These are phyloP conservation scores for Liquidambar formosana DNA, from an alignment of 164 flowering plant species.

Conservation along the genomic window DNA sequence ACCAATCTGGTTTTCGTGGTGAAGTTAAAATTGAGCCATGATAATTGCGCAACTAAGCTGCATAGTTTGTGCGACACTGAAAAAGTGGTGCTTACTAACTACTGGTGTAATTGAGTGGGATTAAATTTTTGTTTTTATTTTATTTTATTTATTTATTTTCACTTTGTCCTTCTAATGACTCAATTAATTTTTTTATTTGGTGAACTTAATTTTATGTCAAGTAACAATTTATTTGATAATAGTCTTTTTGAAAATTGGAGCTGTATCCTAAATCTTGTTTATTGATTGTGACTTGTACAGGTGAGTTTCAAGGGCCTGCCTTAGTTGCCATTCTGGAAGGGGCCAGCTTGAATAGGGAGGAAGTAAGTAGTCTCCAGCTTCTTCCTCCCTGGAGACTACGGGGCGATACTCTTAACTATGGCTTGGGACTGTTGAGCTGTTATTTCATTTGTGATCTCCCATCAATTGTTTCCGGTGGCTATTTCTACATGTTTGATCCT, in stretches of 20 bases:
- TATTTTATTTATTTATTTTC: neutral
- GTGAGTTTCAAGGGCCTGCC: conserved; percentile 97
- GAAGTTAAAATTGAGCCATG: neutral
- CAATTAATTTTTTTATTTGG: neutral
- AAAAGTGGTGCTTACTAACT: neutral
- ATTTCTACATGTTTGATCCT: conserved; percentile 89
- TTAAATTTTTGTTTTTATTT: neutral
- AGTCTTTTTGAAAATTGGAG: neutral
- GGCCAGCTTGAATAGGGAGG: conserved; percentile 80
- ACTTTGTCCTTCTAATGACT: neutral
- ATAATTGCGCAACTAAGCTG: neutral
- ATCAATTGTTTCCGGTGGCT: conserved; percentile 74
- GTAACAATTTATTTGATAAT: neutral
- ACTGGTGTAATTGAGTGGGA: neutral
- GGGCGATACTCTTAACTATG: conserved; percentile 79
- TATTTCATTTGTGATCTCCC: conserved; percentile 67
- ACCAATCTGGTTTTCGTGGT: neutral
- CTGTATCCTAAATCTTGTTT: conserved; percentile 5
- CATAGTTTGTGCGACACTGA: neutral
- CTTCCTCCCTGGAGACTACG: conserved; percentile 94
- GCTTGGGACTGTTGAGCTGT: conserved; percentile 87
- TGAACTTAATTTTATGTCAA: neutral
- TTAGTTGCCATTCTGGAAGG: conserved; percentile 81
- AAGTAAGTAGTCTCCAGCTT: conserved; percentile 70
- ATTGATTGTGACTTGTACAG: conserved; percentile 38